These are phyloP conservation scores for Sclerotinia nivalis DNA, from an alignment of 2,329 filamentous ascomycete species.

Conservation along the genomic window DNA sequence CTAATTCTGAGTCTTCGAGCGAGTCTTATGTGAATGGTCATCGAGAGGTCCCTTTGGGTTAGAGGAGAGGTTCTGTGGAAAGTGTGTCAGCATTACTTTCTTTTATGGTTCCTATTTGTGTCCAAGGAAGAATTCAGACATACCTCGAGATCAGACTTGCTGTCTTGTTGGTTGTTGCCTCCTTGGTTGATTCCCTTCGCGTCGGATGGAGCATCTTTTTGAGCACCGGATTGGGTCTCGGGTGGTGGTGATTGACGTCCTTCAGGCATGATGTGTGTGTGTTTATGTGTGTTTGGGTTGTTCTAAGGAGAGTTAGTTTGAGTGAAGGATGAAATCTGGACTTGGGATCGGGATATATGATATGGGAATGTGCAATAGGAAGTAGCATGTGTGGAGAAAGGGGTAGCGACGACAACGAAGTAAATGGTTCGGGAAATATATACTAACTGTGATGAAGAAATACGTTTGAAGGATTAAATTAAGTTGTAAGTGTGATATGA, in stretches of 20 bases:
- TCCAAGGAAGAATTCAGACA: constrained; percentile 23
- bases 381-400: not conserved
- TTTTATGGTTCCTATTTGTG: no score
- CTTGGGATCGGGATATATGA: not conserved
- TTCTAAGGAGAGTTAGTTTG: constrained; percentile 5
- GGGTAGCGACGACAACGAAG: not conserved
- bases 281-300: constrained; percentile 21
- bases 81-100: not conserved
- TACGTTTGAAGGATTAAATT: not conserved
- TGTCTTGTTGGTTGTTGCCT: constrained; percentile 52
- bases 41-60: constrained; percentile 69
- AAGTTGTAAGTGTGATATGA: not conserved
- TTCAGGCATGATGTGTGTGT: constrained; percentile 53
- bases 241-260: constrained; percentile 79
- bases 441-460: constrained; percentile 9
- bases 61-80: constrained; percentile 52
- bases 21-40: constrained; percentile 58
- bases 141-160: constrained; percentile 54
- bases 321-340: not conserved
- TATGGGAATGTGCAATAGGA: not conserved
- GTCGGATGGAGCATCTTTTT: constrained; percentile 59
- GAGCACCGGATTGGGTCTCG: constrained; percentile 64
- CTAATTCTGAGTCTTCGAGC: constrained; percentile 30
- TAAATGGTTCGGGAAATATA: not conserved
- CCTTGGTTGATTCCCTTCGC: constrained; percentile 59